Evolutionary conservation across 768 basidiomycete genomes (phyloP).

Genomic region (Amanita molliuscula): DNA sequence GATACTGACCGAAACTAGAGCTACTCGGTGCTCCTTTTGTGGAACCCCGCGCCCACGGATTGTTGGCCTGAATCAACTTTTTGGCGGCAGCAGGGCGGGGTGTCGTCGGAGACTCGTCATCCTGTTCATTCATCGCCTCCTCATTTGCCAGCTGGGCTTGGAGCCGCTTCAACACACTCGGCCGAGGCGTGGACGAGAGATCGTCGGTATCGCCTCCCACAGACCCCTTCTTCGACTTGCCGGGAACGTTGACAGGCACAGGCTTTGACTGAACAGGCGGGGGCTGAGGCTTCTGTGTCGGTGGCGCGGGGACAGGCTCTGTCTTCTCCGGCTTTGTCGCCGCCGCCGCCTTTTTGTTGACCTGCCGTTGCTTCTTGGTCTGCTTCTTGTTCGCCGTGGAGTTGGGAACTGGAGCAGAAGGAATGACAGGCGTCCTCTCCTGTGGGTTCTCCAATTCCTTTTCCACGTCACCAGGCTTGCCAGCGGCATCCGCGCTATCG

Average conservation of each 20-base stretch:
- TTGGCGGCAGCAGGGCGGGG: background rate
- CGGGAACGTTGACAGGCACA: background rate
- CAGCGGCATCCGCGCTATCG: background rate
- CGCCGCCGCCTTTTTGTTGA: background rate
- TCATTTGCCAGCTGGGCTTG: slow-evolving; percentile 4
- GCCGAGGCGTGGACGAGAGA: slow-evolving; percentile 5
- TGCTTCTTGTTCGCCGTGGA: background rate
- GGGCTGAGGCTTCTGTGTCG: background rate
- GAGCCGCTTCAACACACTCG: slow-evolving; percentile 1
- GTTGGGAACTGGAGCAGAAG: background rate
- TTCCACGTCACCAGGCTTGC: background rate
- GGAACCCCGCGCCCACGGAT: background rate
- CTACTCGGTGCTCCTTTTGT: background rate
- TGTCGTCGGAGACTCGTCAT: slow-evolving; percentile 2
- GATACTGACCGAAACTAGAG: background rate
- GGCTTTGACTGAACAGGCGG: background rate
- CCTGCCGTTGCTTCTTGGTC: slow-evolving; percentile 5
- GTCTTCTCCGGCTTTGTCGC: background rate
- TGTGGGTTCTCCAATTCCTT: slow-evolving; percentile 1
- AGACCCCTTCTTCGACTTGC: background rate
- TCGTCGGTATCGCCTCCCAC: background rate
- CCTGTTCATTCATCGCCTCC: background rate
- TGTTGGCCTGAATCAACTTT: background rate
- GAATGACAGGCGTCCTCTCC: slow-evolving; percentile 4
- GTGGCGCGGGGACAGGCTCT: background rate